phyloP scores from a whole-genome alignment of 495 filamentous ascomycete species.

The Talaromyces stipitatus region DNA sequence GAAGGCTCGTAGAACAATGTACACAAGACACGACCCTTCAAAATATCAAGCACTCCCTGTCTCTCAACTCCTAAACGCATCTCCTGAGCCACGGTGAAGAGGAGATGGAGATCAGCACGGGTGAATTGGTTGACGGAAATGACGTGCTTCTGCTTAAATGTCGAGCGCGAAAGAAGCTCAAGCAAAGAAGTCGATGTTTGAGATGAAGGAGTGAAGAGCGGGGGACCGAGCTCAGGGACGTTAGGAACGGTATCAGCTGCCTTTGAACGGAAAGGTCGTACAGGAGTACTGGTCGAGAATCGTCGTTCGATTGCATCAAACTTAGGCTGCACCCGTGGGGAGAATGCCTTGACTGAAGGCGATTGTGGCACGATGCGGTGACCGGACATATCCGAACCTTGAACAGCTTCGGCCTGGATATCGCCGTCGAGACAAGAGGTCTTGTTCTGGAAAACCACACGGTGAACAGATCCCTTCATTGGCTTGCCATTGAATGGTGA shows the following conservation, averaged over 20 bases:
- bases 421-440: constrained; percentile 73
- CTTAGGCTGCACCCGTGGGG: constrained; percentile 33
- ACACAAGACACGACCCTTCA: constrained; percentile 77
- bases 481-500: constrained; percentile 68
- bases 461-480: constrained; percentile 66
- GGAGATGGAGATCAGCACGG: constrained; percentile 76
- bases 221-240: constrained; percentile 45
- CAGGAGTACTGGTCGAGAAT: constrained; percentile 34
- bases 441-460: constrained; percentile 70
- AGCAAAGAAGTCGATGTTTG: constrained; percentile 52
- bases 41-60: constrained; percentile 77
- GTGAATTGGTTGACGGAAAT: constrained; percentile 85
- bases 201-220: constrained; percentile 35
- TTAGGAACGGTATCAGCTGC: constrained; percentile 21
- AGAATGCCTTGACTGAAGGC: constrained; percentile 45
- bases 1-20: constrained; percentile 98
- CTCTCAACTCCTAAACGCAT: constrained; percentile 91
- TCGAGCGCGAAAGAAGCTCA: constrained; percentile 66
- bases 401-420: constrained; percentile 43
- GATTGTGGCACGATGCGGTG: constrained; percentile 53
- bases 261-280: constrained; percentile 20
- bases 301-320: constrained; percentile 41
- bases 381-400: constrained; percentile 71
- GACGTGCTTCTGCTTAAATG: constrained; percentile 81
- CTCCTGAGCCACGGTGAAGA: constrained; percentile 94